These are phyloP conservation scores for Globisporangium radiosum DNA, from an alignment of 352 stramenopile species.

Conservation along the genomic window DNA sequence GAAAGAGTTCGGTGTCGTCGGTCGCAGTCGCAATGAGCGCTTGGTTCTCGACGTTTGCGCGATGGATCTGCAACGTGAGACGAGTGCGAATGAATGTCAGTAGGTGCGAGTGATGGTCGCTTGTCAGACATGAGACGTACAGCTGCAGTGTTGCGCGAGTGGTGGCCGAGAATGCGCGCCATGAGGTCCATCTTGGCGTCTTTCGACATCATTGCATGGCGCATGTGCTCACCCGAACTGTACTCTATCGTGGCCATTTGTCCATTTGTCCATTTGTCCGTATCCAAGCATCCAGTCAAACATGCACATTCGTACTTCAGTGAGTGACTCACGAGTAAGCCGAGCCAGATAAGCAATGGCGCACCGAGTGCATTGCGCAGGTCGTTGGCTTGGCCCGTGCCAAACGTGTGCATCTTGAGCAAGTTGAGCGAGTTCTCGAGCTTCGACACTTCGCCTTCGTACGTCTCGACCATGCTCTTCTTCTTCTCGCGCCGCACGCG, in stretches of 20 bases:
- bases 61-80: slow-evolving; percentile 38
- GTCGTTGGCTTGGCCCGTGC: slow-evolving; percentile 53
- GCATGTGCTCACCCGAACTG: slow-evolving; percentile 67
- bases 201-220: slow-evolving; percentile 79
- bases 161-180: slow-evolving; percentile 67
- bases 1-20: slow-evolving; percentile 57
- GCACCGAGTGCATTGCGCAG: slow-evolving; percentile 64
- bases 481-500: slow-evolving; percentile 83
- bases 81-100: neutral
- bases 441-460: slow-evolving; percentile 82
- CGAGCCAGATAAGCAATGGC: slow-evolving; percentile 7
- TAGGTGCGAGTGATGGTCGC: neutral
- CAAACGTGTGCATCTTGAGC: slow-evolving; percentile 72
- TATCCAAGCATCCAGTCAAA: neutral
- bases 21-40: slow-evolving; percentile 54
- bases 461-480: slow-evolving; percentile 85
- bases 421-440: slow-evolving; percentile 80
- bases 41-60: slow-evolving; percentile 81
- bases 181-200: slow-evolving; percentile 81
- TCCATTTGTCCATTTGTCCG: neutral
- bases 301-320: too few relatives aligned
- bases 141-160: slow-evolving; percentile 66
- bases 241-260: slow-evolving; percentile 37
- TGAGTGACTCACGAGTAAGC: neutral
- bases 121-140: slow-evolving; percentile 18